These are phyloP conservation scores for Xerocomus minutiporus DNA, from an alignment of 1,284 basidiomycete species.

Conservation along the genomic window DNA sequence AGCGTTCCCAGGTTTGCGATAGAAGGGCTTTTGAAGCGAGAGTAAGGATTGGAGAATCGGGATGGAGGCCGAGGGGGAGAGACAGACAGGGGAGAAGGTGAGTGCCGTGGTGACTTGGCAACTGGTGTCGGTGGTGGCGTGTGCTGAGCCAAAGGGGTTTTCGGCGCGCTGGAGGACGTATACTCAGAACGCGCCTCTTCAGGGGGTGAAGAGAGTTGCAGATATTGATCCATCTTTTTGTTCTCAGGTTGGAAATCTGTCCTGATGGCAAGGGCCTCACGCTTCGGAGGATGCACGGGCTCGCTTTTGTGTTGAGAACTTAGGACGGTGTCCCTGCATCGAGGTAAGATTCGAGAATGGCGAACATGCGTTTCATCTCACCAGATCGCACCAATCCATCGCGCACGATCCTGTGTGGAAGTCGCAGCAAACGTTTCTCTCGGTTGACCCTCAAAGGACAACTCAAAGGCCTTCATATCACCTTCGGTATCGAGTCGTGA, in stretches of 20 bases:
- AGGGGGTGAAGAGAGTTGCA: slow-evolving; percentile 9
- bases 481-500: slow-evolving; percentile 37
- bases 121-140: slow-evolving; percentile 26
- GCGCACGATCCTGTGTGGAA: slow-evolving; percentile 58
- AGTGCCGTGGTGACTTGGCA: slow-evolving; percentile 17
- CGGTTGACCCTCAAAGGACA: slow-evolving; percentile 49
- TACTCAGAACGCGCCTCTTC: slow-evolving; percentile 28
- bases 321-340: slow-evolving; percentile 56
- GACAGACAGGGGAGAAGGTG: slow-evolving; percentile 17
- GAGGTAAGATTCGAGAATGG: slow-evolving; percentile 3
- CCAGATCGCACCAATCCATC: slow-evolving; percentile 72
- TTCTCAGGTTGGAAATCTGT: slow-evolving; percentile 14
- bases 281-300: not conserved
- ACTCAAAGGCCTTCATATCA: slow-evolving; percentile 54
- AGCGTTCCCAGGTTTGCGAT: slow-evolving; percentile 46
- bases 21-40: slow-evolving; percentile 44
- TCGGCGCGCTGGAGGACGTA: slow-evolving; percentile 24
- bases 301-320: slow-evolving; percentile 32
- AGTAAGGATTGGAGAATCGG: slow-evolving; percentile 23
- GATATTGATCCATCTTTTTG: slow-evolving; percentile 1
- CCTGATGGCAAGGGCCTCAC: slow-evolving; percentile 11
- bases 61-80: slow-evolving; percentile 29
- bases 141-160: slow-evolving; percentile 6
- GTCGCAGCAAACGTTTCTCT: slow-evolving; percentile 58
- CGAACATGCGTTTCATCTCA: slow-evolving; percentile 27